Evolutionary conservation across 2,329 filamentous ascomycete species (phyloP), one percentile per base, ranked within the genome.

Genomic region (Arthrinium phaeospermum): DNA sequence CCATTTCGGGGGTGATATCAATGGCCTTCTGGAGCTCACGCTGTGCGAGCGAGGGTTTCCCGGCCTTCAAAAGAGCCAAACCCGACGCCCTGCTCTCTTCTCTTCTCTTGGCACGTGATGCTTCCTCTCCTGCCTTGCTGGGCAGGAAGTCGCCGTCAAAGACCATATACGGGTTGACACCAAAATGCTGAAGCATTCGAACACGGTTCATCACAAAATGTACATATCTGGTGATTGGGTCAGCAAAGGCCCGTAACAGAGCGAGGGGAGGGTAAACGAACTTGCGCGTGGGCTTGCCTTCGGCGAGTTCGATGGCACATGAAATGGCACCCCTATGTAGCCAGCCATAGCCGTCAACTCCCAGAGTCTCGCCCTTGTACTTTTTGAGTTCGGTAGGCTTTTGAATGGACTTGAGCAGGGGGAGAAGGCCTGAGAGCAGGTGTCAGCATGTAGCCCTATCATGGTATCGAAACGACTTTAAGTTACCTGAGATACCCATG

Each of bases 261-360:
- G 16, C 16, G 57, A 67, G 4, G 27, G 19, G 24, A 14, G 30
- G 67, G n/a, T 46, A 51, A 22, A 83, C 89, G 80, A 86, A 97
- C 93, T 94, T 97, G 71, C 90, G 92, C 0, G 95, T 98, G 19
- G 94, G 95, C 81, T 94, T 96, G 78, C 91, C 94, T 78, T 96
- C 89, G 47, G 95, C 96, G 74, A 99, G 89, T 78, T 98, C 96
- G 78, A 96, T 91, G 75, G 96, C 94, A 85, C 96, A 98, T 69
- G 94, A 90, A 75, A 97, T 92, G 67, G 95, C 95, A 71, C 95
- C 97, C 76, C 96, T 92, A 83, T 99, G 96, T 71, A 99, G 91
- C 96, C 97, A 99, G 81, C 96, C 96, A 87, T 99, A 99, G 72
- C 93, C 96, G 82, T 99, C 96, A 47, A 99, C 92, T n/a, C 93